Base-by-base conservation (phyloP, 129 eudicot species). In the Smallanthus sonchifolius region DNA sequence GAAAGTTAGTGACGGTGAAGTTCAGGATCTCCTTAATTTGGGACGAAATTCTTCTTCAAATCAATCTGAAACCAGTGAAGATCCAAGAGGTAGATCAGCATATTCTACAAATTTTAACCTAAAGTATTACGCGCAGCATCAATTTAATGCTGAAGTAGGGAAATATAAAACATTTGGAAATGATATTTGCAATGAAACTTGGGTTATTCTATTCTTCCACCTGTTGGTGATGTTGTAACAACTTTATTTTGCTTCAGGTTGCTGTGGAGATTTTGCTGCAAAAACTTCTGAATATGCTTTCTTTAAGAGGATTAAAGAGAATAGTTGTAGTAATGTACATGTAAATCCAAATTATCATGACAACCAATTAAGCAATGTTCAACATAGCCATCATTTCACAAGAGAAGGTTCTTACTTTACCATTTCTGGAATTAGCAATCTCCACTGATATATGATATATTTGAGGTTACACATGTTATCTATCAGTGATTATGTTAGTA, bases 241-340 rank as follows among this genome's bases (percentile, higher is more conserved):
- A 30, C 13, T 45, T 40, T n/a, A 36, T 65, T 24, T 24, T 71
- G 38, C 17, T 69, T 17, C 40, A 63, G 68, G 77, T 49, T 65
- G 30, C 28, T 57, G 19, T 75, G 93, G 83, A 85, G 91, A 79
- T 67, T 72, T 69, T 79, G 78, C 75, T 38, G 85, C 97, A 35
- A 91, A 91, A 70, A 91, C 97, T 48, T 86, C 97, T 0, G 97
- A 91, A 77, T 91, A 69, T 76, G 89, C 97, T 32, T 87, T 83
- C 74, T 91, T 91, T 68, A 91, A 77, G 84, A 87, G 75, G 64
- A 10, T 91, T 30, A 91, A 86, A 83, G 67, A 81, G 40, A 69
- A 74, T 17, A 65, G 75, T 10, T 47, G 66, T 34, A 74, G 65
- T 40, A 16, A 65, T 69, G n/a, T 54, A 42, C 64, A 59, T 63